Evolutionary conservation across 805 yeast genomes (phyloP), one percentile per base, ranked within the genome.

Genomic region (Spathaspora girioi): DNA sequence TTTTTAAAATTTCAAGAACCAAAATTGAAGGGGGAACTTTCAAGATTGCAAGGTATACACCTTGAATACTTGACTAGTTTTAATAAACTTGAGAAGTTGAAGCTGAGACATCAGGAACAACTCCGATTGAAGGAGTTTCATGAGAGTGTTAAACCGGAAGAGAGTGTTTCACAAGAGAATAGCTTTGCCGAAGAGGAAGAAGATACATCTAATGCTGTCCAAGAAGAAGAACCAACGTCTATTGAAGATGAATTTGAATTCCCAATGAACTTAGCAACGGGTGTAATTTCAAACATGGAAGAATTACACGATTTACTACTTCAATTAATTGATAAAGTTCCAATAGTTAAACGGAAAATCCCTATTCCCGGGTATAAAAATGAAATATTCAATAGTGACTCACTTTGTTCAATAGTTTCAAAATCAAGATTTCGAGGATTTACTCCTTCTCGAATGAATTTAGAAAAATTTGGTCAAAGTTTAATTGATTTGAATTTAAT

Each of bases 381-480:
- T 47, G 75, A 73, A 40, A 66, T 69, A 7, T 74, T 75, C 57
- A 65, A 68, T 46, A 71, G 77, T 52, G 75, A 73, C 32, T 67
- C 66, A 26, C 51, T 75, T 11, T 69, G 75, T 54, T 65, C 64
- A 9, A 62, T 55, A 46, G 38, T 71, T 20, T 50, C 38, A 10
- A 58, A 57, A 40, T 48, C 54, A 38, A 59, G 72, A 41, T 69
- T 73, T 1, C 60, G 57, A 47, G 69, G 68, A 1, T 59, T 74
- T 46, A 65, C 65, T 20, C 76, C 77, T 2, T 63, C 74, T 1
- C 55, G 76, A 46, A 54, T 61, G 15, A 70, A 68, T 47, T 53
- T 73, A 8, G 79, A 75, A 51, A 67, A 64, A 47, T 63, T 74
- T 54, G 78, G 79, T 8, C 79, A 75, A 58, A 54, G 62, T 1